Evolutionary conservation across 1,284 basidiomycete species (phyloP).

Genomic region (Ceraceosorus bombacis): DNA sequence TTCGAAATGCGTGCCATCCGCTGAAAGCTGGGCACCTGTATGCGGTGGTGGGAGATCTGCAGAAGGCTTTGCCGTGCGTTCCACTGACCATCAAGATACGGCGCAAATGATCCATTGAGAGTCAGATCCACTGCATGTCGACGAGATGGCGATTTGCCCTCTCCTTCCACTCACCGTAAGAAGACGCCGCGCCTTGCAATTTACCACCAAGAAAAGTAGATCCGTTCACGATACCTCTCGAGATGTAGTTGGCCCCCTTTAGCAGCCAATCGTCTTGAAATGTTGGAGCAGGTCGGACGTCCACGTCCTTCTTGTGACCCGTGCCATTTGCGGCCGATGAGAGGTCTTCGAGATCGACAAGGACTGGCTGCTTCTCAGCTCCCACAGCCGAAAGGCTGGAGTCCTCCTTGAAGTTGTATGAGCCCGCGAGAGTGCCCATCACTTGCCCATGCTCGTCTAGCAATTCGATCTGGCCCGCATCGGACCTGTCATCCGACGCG

Average conservation of each 20-base stretch:
- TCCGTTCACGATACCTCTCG: constrained; percentile 37
- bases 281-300: constrained; percentile 14
- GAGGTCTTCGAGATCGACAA: constrained; percentile 24
- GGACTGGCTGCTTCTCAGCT: constrained; percentile 32
- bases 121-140: too few species aligned
- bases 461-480: constrained; percentile 28
- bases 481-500: constrained; percentile 20
- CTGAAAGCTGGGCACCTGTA: too few species aligned
- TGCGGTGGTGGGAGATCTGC: too few species aligned
- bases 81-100: too few species aligned
- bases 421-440: constrained; percentile 23
- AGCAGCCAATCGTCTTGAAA: constrained; percentile 33
- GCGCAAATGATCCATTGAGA: too few species aligned
- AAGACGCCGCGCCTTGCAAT: constrained; percentile 31
- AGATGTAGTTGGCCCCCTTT: constrained; percentile 34
- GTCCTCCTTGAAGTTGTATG: constrained; percentile 22
- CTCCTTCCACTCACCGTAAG: constrained; percentile 16
- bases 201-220: constrained; percentile 28
- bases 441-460: constrained; percentile 33
- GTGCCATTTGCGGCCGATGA: constrained; percentile 1
- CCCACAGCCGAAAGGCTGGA: constrained; percentile 23
- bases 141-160: too few species aligned
- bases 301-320: constrained; percentile 18
- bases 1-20: too few species aligned
- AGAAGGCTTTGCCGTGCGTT: too few species aligned